Evolutionary conservation across 2,329 filamentous ascomycete genomes (phyloP).

Genomic region (Lasiodiplodia sp.): DNA sequence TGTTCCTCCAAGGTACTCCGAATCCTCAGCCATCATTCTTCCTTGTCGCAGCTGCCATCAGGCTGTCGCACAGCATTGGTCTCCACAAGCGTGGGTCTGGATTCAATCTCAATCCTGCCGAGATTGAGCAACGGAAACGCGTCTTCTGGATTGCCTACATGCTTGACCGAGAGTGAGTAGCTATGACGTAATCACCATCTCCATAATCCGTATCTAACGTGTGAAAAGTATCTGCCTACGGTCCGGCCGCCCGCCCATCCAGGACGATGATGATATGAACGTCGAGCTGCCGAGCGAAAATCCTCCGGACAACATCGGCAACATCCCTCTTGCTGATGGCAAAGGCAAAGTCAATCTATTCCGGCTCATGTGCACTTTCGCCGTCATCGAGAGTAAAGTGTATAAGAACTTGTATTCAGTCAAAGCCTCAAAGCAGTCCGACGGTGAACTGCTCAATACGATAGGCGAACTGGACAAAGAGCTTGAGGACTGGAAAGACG

Average conservation of each 20-base stretch:
- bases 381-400: slow-evolving; percentile 90
- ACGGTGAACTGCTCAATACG: slow-evolving; percentile 91
- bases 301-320: slow-evolving; percentile 90
- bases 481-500: slow-evolving; percentile 95
- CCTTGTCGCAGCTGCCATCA: slow-evolving; percentile 87
- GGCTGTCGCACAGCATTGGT: slow-evolving; percentile 91
- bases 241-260: slow-evolving; percentile 74
- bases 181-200: not conserved
- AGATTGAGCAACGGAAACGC: slow-evolving; percentile 87
- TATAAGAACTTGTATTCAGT: slow-evolving; percentile 94
- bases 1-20: slow-evolving; percentile 95
- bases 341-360: slow-evolving; percentile 96
- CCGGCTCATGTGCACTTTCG: slow-evolving; percentile 88
- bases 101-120: slow-evolving; percentile 91
- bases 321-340: slow-evolving; percentile 87
- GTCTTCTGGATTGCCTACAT: slow-evolving; percentile 82
- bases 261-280: slow-evolving; percentile 88
- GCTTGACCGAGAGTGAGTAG: slow-evolving; percentile 72
- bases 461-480: slow-evolving; percentile 88
- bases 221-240: slow-evolving; percentile 67
- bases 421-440: slow-evolving; percentile 87
- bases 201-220: slow-evolving; percentile 33
- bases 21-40: slow-evolving; percentile 96
- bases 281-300: slow-evolving; percentile 93
- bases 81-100: slow-evolving; percentile 91